Evolutionary conservation across 1,139 yeast genomes (phyloP), one percentile per base, ranked within the genome.

Genomic region (Maudiozyma humilis): DNA sequence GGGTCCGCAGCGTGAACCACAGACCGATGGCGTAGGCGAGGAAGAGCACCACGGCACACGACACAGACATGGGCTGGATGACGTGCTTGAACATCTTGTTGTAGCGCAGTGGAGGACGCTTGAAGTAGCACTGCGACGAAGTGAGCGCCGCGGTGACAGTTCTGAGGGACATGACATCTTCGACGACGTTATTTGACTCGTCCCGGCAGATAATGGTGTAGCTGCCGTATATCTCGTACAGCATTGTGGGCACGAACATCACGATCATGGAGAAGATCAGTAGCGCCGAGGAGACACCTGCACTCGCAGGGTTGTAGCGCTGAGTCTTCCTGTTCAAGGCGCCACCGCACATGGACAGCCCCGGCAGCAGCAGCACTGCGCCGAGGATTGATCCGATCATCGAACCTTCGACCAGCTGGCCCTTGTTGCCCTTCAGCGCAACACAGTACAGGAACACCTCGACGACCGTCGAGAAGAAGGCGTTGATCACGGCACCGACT

Each of bases 401-500:
- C n/a, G 95, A 84, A 27, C 99, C 99, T 66, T 93, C 98, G 1
- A 93, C 98, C 40, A 91, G 71, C 47, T 80, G 78, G 2, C 95
- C 95, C 60, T 93, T 91, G 1, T 81, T 75, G 60, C 88, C 95
- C 45, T 76, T 72, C 50, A 91, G 69, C 0, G 99, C 98, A 18
- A 91, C 95, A 62, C 95, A 83, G 61, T 91, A 91, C 42, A 91
- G 69, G 62, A 82, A 91, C 20, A 91, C 86, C 61, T 91, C 99
- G 13, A 91, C 97, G 43, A 93, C 75, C 0, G 98, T 89, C 1
- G 98, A 89, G 71, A 91, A 91, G 57, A 93, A 89, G 0, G 99
- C 99, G 64, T 91, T 91, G 55, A 91, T 88, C 1, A 89, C 96
- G 1, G 99, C 98, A 69, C 98, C 98, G 52, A 91, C 81, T n/a